Evolutionary conservation across 805 yeast genomes (phyloP).

Genomic region (Torulaspora indica): DNA sequence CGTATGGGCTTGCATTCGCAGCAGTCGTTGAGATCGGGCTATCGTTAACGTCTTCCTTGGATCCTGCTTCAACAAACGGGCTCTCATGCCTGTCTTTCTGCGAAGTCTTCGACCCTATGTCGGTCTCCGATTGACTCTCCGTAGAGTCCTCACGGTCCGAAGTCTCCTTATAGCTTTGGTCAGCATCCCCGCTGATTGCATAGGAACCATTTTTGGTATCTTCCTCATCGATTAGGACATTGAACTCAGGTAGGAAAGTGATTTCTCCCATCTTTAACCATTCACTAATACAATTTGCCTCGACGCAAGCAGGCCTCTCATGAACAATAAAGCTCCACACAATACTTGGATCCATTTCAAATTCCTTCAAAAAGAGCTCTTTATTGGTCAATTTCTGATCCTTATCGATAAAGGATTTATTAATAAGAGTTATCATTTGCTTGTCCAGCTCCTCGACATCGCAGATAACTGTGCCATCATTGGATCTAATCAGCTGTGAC

Average conservation of each 20-base stretch:
- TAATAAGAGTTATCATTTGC: slow-evolving; percentile 19
- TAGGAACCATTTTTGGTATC: background rate
- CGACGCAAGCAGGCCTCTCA: slow-evolving; percentile 13
- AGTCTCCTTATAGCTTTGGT: background rate
- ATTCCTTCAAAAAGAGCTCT: slow-evolving; percentile 25
- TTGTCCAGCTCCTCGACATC: slow-evolving; percentile 6
- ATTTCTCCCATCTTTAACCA: slow-evolving; percentile 20
- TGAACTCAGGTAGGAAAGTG: background rate
- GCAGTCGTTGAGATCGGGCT: background rate
- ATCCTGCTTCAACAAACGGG: background rate
- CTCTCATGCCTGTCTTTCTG: background rate
- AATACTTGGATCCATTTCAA: slow-evolving; percentile 12
- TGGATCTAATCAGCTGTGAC: slow-evolving; percentile 13
- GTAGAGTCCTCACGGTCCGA: background rate
- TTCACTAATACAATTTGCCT: slow-evolving; percentile 15
- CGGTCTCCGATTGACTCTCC: slow-evolving; percentile 3
- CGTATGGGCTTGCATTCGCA: background rate
- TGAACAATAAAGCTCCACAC: slow-evolving; percentile 11
- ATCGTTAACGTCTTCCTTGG: background rate
- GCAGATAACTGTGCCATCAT: slow-evolving; percentile 24
- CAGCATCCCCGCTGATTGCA: background rate
- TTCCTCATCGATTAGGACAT: slow-evolving; percentile 1
- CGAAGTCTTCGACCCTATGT: slow-evolving; percentile 1
- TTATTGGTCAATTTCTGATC: slow-evolving; percentile 11
- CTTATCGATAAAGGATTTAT: slow-evolving; percentile 25